These are phyloP conservation scores for Diaporthe vexans DNA, from an alignment of 2,329 filamentous ascomycete genomes.

Conservation along the genomic window DNA sequence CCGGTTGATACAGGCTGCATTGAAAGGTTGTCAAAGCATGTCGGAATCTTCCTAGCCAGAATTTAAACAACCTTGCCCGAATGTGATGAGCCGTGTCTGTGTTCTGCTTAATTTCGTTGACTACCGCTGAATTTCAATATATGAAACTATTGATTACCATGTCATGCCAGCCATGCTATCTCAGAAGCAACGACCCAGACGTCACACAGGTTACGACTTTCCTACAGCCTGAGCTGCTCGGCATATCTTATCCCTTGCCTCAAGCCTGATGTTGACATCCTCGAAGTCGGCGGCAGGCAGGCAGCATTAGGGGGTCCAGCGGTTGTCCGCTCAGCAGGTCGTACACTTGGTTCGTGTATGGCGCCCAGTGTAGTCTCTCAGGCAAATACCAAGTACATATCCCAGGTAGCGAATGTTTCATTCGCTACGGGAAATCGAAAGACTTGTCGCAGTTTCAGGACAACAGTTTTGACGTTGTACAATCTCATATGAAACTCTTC, in stretches of 20 bases:
- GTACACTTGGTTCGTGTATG: too few relatives aligned
- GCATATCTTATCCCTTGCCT: constrained; percentile 57
- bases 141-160: not conserved
- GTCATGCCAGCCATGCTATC: not conserved
- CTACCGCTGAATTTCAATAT: too few relatives aligned
- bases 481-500: too few relatives aligned
- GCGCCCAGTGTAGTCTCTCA: too few relatives aligned
- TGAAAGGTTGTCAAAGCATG: not conserved
- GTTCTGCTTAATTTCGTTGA: too few relatives aligned
- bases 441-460: too few relatives aligned
- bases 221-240: constrained; percentile 58
- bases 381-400: too few relatives aligned
- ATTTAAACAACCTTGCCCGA: not conserved
- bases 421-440: too few relatives aligned
- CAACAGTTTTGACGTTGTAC: too few relatives aligned
- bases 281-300: constrained; percentile 62
- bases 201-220: not conserved
- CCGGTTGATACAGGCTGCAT: not conserved
- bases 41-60: not conserved
- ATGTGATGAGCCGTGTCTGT: not conserved
- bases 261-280: constrained; percentile 51
- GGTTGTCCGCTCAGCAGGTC: constrained; percentile 46
- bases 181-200: not conserved
- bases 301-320: constrained; percentile 59
- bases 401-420: too few relatives aligned